phyloP scores from a whole-genome alignment of 2,329 filamentous ascomycete genomes.

The Lachnellula subtilissima region DNA sequence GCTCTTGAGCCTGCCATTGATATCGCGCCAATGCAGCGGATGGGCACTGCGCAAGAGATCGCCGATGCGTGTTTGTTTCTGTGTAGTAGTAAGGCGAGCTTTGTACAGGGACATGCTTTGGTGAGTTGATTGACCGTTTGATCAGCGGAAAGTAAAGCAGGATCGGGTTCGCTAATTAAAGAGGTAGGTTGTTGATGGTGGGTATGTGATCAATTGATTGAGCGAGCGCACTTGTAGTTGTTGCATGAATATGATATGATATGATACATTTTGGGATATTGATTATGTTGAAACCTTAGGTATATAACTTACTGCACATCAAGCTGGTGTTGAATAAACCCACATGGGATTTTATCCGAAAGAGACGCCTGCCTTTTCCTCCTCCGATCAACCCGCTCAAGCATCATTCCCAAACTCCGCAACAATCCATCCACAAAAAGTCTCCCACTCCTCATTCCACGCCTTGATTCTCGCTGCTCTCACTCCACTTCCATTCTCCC shows the following conservation, averaged over 20 bases:
- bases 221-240: too few relatives aligned
- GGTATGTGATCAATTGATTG: conserved; percentile 38
- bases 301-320: neutral
- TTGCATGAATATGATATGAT: neutral
- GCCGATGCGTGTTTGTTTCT: conserved; percentile 44
- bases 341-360: too few relatives aligned
- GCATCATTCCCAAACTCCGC: conserved; percentile 52
- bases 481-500: conserved; percentile 61
- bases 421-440: conserved; percentile 83
- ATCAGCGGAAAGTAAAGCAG: neutral
- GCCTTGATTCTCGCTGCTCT: conserved; percentile 67
- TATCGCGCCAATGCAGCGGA: conserved; percentile 36
- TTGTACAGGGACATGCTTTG: conserved; percentile 40
- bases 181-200: conserved; percentile 35
- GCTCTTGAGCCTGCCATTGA: conserved; percentile 30
- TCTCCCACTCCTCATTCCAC: conserved; percentile 78
- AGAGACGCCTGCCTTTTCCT: neutral
- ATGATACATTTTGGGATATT: neutral
- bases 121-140: conserved; percentile 18
- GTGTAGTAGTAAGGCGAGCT: conserved; percentile 41
- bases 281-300: neutral
- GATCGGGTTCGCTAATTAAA: neutral
- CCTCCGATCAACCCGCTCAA: neutral
- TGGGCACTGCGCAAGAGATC: conserved; percentile 42
- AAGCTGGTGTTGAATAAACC: neutral